Base-by-base conservation (phyloP, 2,329 filamentous ascomycete genomes). In the Beauveria pseudobassiana region DNA sequence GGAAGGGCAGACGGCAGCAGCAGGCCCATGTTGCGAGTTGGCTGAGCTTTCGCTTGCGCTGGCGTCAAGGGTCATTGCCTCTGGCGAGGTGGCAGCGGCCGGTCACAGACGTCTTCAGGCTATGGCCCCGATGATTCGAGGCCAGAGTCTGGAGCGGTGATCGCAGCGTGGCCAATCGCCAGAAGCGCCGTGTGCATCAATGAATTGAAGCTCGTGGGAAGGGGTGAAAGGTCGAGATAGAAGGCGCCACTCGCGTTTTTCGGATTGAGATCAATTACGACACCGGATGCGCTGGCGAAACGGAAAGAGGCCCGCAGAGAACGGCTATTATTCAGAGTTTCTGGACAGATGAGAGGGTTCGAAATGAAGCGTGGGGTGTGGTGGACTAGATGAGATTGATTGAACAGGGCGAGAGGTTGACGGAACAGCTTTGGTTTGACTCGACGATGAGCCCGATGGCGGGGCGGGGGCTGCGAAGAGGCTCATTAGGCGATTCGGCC, bases 111-210 rank as follows among this genome's bases (percentile, higher is more conserved):
- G 46, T 64, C 63, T 69, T 67, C 66, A 68, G 68, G 69, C 68
- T 63, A 65, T 64, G 68, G 68, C 59, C 69, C 66, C 67, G 59
- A 59, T 46, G 16, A 58, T 52, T 52, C n/a, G 67, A 69, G 69
- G 67, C 67, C 68, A 67, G 62, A 66, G 68, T 67, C 69, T 61
- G 64, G 64, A 66, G 66, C 69, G 68, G 66, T 54, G 66, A 68
- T 68, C 67, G 67, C 69, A 68, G 68, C 68, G 70, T 67, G 65
- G 71, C 73, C 70, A 69, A 67, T 69, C 68, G 69, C 69, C 73
- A 73, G 69, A 67, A 69, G 70, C 71, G 68, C 68, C 69, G 66
- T 70, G 72, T 73, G 73, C 74, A 75, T 76, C 68, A 73, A 76
- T 71, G 69, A 65, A 40, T 48, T 28, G 48, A 53, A 30, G 22